Base-by-base conservation (phyloP, 108 stramenopile genomes). In the Skeletonema tropicum region DNA sequence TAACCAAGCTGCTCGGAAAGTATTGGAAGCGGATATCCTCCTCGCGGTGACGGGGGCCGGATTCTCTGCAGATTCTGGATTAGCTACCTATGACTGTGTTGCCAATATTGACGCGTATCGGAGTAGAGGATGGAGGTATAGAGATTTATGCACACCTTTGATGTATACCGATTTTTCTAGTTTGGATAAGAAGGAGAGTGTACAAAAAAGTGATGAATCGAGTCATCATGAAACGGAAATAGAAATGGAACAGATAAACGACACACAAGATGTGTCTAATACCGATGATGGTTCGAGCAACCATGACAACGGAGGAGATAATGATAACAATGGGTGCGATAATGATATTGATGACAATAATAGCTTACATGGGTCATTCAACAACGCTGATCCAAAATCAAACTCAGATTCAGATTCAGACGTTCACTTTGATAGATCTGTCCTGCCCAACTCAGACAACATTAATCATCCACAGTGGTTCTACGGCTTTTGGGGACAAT, bases 401-500 rank as follows among this genome's bases (percentile, higher is more conserved):
- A 52, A 60, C 12, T 45, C 42, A 45, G 42, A n/a, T 5, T 45
- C 42, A 45, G 42, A 45, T 15, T 45, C 42, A 45, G 42, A 45
- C 3, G 42, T n/a, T n/a, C 42, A 15, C 42, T 45, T 45, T 45
- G 42, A 45, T 45, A 45, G 42, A 45, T 45, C 42, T 15, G 15
- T n/a, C 42, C 17, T 36, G 8, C 66, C 38, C 21, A 42, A 70
- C 31, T 21, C 31, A 25, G 32, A 55, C 3, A 55, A 73, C 52
- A 64, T 65, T 45, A 29, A 26, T 31, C 70, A 70, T 61, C 82
- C 82, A 15, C 45, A 70, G 23, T 69, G 69, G 26, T 86, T 86
- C 60, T 80, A 83, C 29, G 78, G 75, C 15, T 86, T 86, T 65
- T 86, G 85, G 85, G 74, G 78, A 35, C 57, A 63, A 49, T 86